These are phyloP conservation scores for Cordyceps tenuipes DNA, from an alignment of 2,329 filamentous ascomycete genomes.

Conservation along the genomic window DNA sequence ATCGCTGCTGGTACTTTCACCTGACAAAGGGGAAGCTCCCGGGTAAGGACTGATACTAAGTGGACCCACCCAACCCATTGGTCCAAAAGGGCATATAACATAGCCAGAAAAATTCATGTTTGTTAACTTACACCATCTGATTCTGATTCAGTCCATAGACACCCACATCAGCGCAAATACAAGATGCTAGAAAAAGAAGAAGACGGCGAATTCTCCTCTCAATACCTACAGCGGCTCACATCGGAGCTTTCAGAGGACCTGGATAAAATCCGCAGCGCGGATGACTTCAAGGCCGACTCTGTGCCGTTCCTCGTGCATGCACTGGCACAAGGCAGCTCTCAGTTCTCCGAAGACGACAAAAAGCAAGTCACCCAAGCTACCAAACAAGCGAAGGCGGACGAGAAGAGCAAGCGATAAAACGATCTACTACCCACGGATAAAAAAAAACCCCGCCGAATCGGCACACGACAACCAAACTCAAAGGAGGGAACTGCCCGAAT, in stretches of 20 bases:
- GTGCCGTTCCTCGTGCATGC: constrained; percentile 59
- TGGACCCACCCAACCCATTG: too few species aligned
- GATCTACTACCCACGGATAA: background rate
- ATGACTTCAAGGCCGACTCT: constrained; percentile 61
- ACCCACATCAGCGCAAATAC: background rate
- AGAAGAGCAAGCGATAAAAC: background rate
- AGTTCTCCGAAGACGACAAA: constrained; percentile 44
- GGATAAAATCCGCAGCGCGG: constrained; percentile 57
- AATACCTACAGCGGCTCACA: constrained; percentile 62
- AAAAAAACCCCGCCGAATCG: background rate
- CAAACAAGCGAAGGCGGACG: background rate
- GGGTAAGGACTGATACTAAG: too few species aligned
- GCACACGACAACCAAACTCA: background rate
- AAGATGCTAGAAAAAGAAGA: constrained; percentile 11
- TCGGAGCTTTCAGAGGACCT: constrained; percentile 67
- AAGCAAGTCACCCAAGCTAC: constrained; percentile 17
- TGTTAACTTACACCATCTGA: background rate
- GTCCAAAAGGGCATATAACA: too few species aligned
- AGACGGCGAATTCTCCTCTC: constrained; percentile 47
- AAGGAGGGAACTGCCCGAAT: too few species aligned
- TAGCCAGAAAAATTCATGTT: too few species aligned
- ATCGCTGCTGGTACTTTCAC: too few species aligned
- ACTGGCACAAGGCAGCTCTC: constrained; percentile 56
- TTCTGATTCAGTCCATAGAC: background rate
- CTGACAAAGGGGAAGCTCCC: too few species aligned